Evolutionary conservation across 1,284 basidiomycete genomes (phyloP).

Genomic region (Rhizoctonia solani): DNA sequence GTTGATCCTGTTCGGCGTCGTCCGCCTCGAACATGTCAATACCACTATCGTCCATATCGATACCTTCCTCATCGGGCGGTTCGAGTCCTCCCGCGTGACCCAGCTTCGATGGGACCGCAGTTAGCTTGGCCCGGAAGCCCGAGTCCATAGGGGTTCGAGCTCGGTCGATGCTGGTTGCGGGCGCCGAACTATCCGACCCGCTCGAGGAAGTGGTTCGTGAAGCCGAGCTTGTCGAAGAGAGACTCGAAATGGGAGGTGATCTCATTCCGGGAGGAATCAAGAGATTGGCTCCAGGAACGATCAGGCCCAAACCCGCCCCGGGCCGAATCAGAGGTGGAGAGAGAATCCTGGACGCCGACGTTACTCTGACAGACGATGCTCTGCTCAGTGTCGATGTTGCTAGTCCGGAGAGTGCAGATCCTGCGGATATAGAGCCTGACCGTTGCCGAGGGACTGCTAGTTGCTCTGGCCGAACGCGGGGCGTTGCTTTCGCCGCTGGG

Average conservation of each 20-base stretch:
- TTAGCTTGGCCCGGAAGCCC: neutral
- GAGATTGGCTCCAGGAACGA: neutral
- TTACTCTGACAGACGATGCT: slow-evolving; percentile 3
- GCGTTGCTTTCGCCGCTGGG: neutral
- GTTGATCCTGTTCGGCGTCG: slow-evolving; percentile 6
- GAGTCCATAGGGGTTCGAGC: slow-evolving; percentile 9
- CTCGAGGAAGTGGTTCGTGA: neutral
- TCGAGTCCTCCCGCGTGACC: neutral
- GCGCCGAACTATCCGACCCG: neutral
- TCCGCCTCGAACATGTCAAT: slow-evolving; percentile 32
- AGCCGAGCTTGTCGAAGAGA: slow-evolving; percentile 14
- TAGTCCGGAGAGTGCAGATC: slow-evolving; percentile 8
- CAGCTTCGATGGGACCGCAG: neutral
- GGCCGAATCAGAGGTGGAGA: slow-evolving; percentile 10
- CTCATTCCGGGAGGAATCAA: neutral
- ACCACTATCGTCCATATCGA: slow-evolving; percentile 26
- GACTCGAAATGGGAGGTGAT: slow-evolving; percentile 5
- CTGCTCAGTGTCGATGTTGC: slow-evolving; percentile 11
- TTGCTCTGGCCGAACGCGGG: neutral
- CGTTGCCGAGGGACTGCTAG: neutral
- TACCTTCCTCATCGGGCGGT: neutral
- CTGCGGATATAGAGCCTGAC: slow-evolving; percentile 9
- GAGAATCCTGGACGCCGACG: slow-evolving; percentile 1
- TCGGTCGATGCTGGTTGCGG: neutral
- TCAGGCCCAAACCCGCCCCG: neutral